phyloP scores from a whole-genome alignment of 2,329 filamentous ascomycete species.

The Colletotrichum nymphaeae region DNA sequence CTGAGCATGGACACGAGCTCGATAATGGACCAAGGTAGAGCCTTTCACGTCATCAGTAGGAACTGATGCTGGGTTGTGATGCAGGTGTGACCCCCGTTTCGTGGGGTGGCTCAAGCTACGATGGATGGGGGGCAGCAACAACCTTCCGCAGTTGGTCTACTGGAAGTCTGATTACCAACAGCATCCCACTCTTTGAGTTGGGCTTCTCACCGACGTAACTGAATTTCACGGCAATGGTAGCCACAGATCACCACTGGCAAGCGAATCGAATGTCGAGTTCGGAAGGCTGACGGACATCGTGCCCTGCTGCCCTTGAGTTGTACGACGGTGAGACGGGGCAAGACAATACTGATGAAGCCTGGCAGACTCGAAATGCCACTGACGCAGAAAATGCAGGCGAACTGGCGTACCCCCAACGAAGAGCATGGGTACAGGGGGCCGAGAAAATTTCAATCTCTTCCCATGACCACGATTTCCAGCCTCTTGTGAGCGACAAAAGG shows the following conservation, averaged over 20 bases:
- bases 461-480: conserved; percentile 21
- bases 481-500: conserved; percentile 16
- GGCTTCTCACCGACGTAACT: not conserved
- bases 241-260: not conserved
- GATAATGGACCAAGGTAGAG: not conserved
- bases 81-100: conserved; percentile 33
- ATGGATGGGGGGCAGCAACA: conserved; percentile 25
- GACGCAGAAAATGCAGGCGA: not conserved
- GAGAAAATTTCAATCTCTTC: conserved; percentile 5
- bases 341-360: not conserved
- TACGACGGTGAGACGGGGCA: not conserved
- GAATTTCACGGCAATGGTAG: not conserved
- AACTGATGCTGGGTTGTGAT: conserved; percentile 19
- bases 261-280: not conserved
- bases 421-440: not conserved
- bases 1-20: not conserved
- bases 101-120: conserved; percentile 23
- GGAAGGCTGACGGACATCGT: not conserved
- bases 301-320: not conserved
- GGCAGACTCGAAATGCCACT: not conserved
- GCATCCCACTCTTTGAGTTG: conserved; percentile 11
- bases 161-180: conserved; percentile 19
- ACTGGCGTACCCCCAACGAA: conserved; percentile 5
- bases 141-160: conserved; percentile 9
- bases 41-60: conserved; percentile 22